phyloP scores from a whole-genome alignment of 1,284 basidiomycete genomes.

The Clitocybe nebularis region DNA sequence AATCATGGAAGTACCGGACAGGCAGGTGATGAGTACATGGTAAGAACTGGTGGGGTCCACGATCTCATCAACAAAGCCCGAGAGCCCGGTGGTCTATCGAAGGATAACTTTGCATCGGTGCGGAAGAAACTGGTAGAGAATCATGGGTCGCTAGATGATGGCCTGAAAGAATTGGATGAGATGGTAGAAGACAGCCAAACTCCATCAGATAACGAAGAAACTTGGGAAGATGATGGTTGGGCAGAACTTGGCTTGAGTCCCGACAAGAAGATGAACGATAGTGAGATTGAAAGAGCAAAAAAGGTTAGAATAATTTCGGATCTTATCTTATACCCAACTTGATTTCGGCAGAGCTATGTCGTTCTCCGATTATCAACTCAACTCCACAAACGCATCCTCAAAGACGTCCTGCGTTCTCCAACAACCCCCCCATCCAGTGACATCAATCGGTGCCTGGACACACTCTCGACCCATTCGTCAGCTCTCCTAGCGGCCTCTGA shows the following conservation, averaged over 20 bases:
- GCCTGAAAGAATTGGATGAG: constrained; percentile 51
- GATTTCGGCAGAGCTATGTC: constrained; percentile 42
- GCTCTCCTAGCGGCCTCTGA: constrained; percentile 52
- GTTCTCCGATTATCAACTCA: constrained; percentile 57
- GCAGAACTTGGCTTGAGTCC: constrained; percentile 56
- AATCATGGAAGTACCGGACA: constrained; percentile 18
- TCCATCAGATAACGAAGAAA: constrained; percentile 24
- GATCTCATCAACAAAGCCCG: constrained; percentile 56
- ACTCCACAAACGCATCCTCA: constrained; percentile 56
- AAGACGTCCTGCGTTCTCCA: constrained; percentile 41
- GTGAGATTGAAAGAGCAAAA: constrained; percentile 46
- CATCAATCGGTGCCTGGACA: constrained; percentile 36
- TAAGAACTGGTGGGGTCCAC: constrained; percentile 62
- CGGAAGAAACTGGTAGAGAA: constrained; percentile 52
- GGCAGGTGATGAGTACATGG: constrained; percentile 49
- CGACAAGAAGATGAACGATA: constrained; percentile 31
- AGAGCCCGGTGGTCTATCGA: constrained; percentile 42
- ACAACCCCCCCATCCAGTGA: constrained; percentile 16
- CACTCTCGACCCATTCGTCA: constrained; percentile 46
- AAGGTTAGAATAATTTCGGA: constrained; percentile 34
- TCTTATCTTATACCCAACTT: constrained; percentile 7
- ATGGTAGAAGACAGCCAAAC: constrained; percentile 43
- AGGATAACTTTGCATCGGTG: constrained; percentile 58
- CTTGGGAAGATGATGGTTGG: constrained; percentile 56
- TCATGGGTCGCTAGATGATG: constrained; percentile 58